phyloP scores from a whole-genome alignment of 208 protist genomes.

The Crithidia sp. region DNA sequence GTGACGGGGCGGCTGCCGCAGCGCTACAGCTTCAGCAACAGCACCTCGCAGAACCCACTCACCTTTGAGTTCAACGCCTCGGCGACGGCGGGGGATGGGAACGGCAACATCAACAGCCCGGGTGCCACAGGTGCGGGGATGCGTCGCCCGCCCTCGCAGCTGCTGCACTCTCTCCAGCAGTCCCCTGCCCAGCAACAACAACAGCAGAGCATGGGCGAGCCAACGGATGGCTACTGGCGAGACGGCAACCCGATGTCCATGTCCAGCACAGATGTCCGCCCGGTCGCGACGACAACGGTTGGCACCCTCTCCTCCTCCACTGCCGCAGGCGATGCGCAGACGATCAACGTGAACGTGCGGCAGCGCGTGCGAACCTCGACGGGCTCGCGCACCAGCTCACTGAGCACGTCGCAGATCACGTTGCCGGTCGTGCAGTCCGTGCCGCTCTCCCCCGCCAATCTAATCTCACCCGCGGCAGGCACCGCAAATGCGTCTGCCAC shows the following conservation, averaged over 20 bases:
- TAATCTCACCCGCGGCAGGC: neutral
- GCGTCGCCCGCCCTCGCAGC: constrained; percentile 15
- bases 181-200: neutral
- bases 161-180: constrained; percentile 1
- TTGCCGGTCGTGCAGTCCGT: constrained; percentile 17
- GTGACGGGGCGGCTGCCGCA: constrained; percentile 7
- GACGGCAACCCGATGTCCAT: constrained; percentile 32
- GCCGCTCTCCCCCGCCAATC: neutral
- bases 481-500: neutral
- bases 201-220: constrained; percentile 2
- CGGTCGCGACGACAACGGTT: constrained; percentile 20
- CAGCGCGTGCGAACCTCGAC: constrained; percentile 30
- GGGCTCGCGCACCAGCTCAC: constrained; percentile 26
- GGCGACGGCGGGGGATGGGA: neutral
- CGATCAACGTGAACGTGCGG: constrained; percentile 46
- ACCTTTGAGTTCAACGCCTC: constrained; percentile 40
- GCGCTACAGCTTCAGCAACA: constrained; percentile 44
- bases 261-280: constrained; percentile 28
- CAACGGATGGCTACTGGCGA: constrained; percentile 15
- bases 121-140: neutral
- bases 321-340: constrained; percentile 18
- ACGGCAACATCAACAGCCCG: constrained; percentile 16
- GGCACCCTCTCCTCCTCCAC: constrained; percentile 31
- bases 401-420: constrained; percentile 21
- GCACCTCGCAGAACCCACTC: constrained; percentile 44